Evolutionary conservation across 1,284 basidiomycete species (phyloP), one percentile per base, ranked within the genome.

Genomic region (Trichosporon sp.): DNA sequence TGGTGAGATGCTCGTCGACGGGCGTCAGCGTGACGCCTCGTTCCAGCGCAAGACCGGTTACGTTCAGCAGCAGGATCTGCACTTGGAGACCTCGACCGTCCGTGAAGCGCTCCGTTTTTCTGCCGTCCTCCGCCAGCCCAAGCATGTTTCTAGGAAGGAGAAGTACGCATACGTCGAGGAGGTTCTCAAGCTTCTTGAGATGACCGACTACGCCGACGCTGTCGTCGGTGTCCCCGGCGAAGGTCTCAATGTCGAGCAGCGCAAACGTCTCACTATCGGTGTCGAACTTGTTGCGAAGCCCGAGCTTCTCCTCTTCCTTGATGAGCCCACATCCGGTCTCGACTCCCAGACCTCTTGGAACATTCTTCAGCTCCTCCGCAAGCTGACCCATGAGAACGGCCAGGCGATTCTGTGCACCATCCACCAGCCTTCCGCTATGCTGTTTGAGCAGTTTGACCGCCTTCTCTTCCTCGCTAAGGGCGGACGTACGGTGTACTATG

Each of bases 41-140:
- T 95, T 94, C 84, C 78, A 79, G 70, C 74, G 79, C 40, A 80
- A 80, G 64, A 73, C 73, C 19, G 89, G 88, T 0, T 92, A 92
- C 72, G 88, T 86, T 61, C 89, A 91, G 72, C 90, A 92, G 74
- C 88, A 87, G 81, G 91, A 92, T 79, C 87, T 88, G 0, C 89
- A 91, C 73, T 78, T 88, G n/a, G 81, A 85, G 0, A 86, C 85
- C 13, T 82, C 84, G n/a, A 90, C 78, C 31, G 92, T 95, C 7
- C 85, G 91, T 29, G 92, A 96, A 73, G 90, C 92, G 0, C 81
- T 96, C 0, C 80, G 86, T 23, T 93, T 95, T 81, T 90, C 89
- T 9, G 92, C 92, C 0, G 83, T 87, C 67, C 81, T 95, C 6
- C 87, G 92, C 27, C 92, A 95, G 73, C 89, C 90, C 2, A 79